Conservation (phyloP, 441 rosid genomes). For the Mallotus repandus region DNA sequence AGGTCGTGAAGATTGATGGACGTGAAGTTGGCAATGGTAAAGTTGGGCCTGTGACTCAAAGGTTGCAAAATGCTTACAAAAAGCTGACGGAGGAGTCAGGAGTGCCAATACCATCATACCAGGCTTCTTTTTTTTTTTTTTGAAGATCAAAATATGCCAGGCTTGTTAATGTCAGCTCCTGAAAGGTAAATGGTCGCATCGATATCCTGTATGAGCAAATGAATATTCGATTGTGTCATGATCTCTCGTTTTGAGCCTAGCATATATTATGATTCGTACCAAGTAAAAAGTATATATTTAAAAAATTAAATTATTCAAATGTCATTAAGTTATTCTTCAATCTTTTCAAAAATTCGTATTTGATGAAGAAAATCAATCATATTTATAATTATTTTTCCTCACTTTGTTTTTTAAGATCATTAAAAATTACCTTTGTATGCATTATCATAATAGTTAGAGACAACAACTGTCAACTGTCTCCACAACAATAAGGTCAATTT, state of each 20-base stretch:
- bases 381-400: too few species aligned
- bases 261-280: neutral
- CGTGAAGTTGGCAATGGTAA: slow-evolving; percentile 67
- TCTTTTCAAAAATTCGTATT: too few species aligned
- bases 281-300: neutral
- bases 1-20: slow-evolving; percentile 83
- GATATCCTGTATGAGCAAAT: neutral
- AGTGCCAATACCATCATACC: slow-evolving; percentile 70
- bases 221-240: neutral
- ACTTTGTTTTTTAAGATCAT: too few species aligned
- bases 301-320: too few species aligned
- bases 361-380: too few species aligned
- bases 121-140: too few species aligned
- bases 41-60: slow-evolving; percentile 63
- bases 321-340: too few species aligned
- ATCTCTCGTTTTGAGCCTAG: neutral
- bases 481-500: too few species aligned
- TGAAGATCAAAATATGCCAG: too few species aligned
- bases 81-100: slow-evolving; percentile 57
- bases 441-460: too few species aligned
- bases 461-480: too few species aligned
- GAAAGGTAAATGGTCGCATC: neutral
- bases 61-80: slow-evolving; percentile 59
- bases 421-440: too few species aligned
- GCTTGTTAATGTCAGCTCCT: slow-evolving; percentile 15